phyloP scores from a whole-genome alignment of 805 yeast species.

The Metschnikowia dekortorum region DNA sequence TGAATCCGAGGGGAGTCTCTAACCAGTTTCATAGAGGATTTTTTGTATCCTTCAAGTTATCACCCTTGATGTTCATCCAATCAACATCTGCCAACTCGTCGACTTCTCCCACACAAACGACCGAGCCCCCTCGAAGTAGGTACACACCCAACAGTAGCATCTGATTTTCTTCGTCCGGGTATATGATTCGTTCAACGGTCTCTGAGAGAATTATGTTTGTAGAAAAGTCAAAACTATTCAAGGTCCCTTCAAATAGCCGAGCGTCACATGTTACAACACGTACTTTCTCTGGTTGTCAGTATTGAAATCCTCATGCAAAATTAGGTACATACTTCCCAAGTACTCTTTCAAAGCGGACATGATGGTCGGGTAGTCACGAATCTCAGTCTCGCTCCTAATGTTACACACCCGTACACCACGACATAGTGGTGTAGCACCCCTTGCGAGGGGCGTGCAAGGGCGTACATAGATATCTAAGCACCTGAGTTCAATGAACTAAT shows the following conservation, averaged over 20 bases:
- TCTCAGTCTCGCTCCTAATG: neutral
- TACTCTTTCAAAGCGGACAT: conserved; percentile 33
- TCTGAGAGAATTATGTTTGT: conserved; percentile 55
- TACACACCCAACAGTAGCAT: conserved; percentile 45
- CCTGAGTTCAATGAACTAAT: too few species aligned
- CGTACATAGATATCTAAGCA: too few species aligned
- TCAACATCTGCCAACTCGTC: conserved; percentile 44
- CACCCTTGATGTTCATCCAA: conserved; percentile 34
- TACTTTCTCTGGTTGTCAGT: conserved; percentile 39
- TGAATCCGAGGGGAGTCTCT: too few species aligned
- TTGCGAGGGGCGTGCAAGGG: too few species aligned
- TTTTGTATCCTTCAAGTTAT: conserved; percentile 34
- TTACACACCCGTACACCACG: neutral
- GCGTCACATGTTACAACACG: conserved; percentile 58
- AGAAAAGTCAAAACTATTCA: conserved; percentile 59
- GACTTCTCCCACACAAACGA: conserved; percentile 53
- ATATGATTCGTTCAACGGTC: conserved; percentile 49
- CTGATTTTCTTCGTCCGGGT: conserved; percentile 36
- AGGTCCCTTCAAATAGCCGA: conserved; percentile 41
- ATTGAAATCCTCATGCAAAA: neutral
- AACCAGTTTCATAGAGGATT: conserved; percentile 26
- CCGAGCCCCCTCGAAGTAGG: conserved; percentile 55
- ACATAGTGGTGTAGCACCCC: too few species aligned
- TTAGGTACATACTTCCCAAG: conserved; percentile 29
- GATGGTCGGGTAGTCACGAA: neutral